Base-by-base conservation (phyloP, 2,329 filamentous ascomycete species). In the Byssoonygena ceratinophila region DNA sequence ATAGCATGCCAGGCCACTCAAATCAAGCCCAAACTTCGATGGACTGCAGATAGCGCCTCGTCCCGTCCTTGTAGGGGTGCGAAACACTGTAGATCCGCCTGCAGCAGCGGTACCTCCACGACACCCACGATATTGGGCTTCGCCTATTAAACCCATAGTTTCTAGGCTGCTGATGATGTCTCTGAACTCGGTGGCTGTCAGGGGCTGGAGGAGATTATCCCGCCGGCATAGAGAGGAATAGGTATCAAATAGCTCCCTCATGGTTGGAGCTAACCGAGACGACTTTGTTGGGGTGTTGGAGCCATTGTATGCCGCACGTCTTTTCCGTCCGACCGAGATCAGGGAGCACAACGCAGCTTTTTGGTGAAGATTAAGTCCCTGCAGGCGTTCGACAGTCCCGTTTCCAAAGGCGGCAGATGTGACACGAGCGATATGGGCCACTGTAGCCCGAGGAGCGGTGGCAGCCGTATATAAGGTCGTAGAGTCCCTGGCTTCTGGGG, bases 321-420 rank as follows among this genome's bases (percentile, higher is more conserved):
- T 41, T 59, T 81, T 82, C 61, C 85, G 87, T 66, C 96, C 90
- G n/a, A 92, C 80, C 1, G 88, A 87, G 36, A 91, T 78, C 12
- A 98, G 76, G 0, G 91, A 82, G 71, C 92, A 98, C 8, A 98
- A 76, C 0, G 91, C 89, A 3, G 91, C 92, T 68, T 95, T 97
- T 68, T 98, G 92, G 65, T 98, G 94, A 1, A 98, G 77, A 65
- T 97, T 98, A 53, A 98, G 79, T 3, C 83, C 82, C 67, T 86
- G 84, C 12, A 98, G 80, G 54, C 92, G 81, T 61, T 96, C 88
- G 11, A 77, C 80, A 1, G 89, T 85, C 32, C 90, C 90, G 60
- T 96, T 91, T 66, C 86, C 87, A 68, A 98, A 96, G 1, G 88
- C 86, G 3, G 87, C 82, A 0, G 90, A 82, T 0, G 92, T 95